phyloP scores from a whole-genome alignment of 2,329 filamentous ascomycete species.

The Dactylonectria macrodidyma region DNA sequence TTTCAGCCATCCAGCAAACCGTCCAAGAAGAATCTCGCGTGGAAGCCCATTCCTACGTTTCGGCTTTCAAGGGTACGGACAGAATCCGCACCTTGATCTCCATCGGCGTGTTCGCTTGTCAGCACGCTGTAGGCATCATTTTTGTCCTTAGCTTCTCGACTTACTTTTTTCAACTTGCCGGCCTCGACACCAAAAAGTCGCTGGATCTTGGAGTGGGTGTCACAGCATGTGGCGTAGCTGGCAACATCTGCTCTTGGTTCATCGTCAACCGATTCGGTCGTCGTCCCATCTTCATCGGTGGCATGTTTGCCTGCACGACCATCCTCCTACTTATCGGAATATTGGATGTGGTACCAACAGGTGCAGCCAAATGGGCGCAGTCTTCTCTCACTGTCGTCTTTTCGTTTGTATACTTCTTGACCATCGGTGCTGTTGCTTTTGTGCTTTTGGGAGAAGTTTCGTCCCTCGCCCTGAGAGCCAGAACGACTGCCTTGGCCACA shows the following conservation, averaged over 20 bases:
- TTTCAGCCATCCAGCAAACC: slow-evolving; percentile 52
- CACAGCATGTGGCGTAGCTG: slow-evolving; percentile 58
- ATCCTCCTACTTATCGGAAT: slow-evolving; percentile 58
- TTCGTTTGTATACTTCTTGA: slow-evolving; percentile 59
- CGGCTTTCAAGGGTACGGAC: slow-evolving; percentile 60
- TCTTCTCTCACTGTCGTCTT: slow-evolving; percentile 53
- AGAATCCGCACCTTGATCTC: slow-evolving; percentile 56
- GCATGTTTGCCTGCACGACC: slow-evolving; percentile 59
- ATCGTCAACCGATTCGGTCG: slow-evolving; percentile 58
- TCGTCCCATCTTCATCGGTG: slow-evolving; percentile 53
- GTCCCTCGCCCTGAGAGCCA: slow-evolving; percentile 54
- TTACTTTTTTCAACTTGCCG: slow-evolving; percentile 57
- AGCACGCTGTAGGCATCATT: slow-evolving; percentile 61
- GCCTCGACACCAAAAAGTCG: slow-evolving; percentile 48
- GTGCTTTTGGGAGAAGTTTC: slow-evolving; percentile 58
- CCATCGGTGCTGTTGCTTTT: slow-evolving; percentile 61
- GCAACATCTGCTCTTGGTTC: slow-evolving; percentile 58
- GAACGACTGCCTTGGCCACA: slow-evolving; percentile 56
- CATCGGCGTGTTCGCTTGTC: slow-evolving; percentile 57
- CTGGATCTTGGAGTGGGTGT: slow-evolving; percentile 58
- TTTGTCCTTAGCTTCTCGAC: slow-evolving; percentile 61
- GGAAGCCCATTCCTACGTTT: slow-evolving; percentile 43
- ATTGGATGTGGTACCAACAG: slow-evolving; percentile 55
- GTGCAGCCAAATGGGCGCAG: slow-evolving; percentile 56
- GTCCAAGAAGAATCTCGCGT: slow-evolving; percentile 44